Evolutionary conservation across 2,329 filamentous ascomycete species (phyloP), one percentile per base, ranked within the genome.

Genomic region (Trichophyton rubrum): DNA sequence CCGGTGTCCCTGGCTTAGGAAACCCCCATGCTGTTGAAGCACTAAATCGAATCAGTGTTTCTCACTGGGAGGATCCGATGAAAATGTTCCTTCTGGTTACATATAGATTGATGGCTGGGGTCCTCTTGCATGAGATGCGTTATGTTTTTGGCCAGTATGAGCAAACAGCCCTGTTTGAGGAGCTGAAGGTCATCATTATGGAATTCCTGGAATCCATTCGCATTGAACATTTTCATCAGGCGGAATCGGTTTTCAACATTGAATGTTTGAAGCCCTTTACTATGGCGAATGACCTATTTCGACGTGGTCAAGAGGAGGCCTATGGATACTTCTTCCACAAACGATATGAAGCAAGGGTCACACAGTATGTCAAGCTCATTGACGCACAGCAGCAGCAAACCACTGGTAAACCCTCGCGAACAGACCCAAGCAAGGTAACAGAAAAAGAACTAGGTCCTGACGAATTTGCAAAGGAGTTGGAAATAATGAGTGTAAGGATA

Each of bases 1-100:
- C 82, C 0, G 84, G 85, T 0, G 77, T 85, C 65, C 83, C 83
- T 0, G 79, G 80, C 5, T 76, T 84, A 0, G 80, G 83, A 0
- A 80, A 84, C 0, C 78, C 81, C 0, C 80, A 82, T 41, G 83
- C 86, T 0, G 83, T 85, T 22, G 79, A 84, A 30, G 75, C 76
- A 0, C 74, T 88, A 15, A 83, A 81, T 53, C 74, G 77, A 15
- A 72, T 80, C n/a, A 80, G 81, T 0, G 79, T 88, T 1, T 68
- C 70, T 6, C 79, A 82, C 1, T 89, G 86, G 86, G 67, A 77
- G 1, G 66, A 67, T 0, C 83, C 84, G 0, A 75, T 85, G 55
- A 68, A 77, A 0, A 74, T 62, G 0, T 77, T 78, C 30, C 62
- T 78, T 0, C 47, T 56, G 1, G 64, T 66, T 0, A 70, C 71